Base-by-base conservation (phyloP, 495 filamentous ascomycete species). In the Tuber indicum region DNA sequence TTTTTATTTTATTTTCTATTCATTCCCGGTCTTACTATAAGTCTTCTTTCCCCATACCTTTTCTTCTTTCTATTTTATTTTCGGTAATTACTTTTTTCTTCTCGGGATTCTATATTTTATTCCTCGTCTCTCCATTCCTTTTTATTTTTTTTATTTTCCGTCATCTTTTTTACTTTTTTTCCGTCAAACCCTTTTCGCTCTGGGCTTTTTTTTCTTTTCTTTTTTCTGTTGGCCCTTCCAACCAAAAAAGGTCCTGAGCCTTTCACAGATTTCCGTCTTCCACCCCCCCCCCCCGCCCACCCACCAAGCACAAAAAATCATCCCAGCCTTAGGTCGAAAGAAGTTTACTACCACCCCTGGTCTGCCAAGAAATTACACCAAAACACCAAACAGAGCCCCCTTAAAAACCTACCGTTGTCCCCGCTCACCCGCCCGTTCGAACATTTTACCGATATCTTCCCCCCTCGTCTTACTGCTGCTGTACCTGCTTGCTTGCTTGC, bases 321-420 rank as follows among this genome's bases (percentile, higher is more conserved):
- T 62, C 52, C 52, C n/a, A 26, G 52, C 52, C 52, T 62, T 62
- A 32, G 52, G 52, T 62, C 52, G 52, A 62, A 62, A 62, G 52
- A 62, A n/a, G 52, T 62, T 32, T 26, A 62, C 52, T 16, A 26
- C 52, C 52, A 62, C 52, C 75, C 77, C 72, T 76, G 74, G 44
- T 82, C 81, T 58, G 81, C 81, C 79, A 85, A 78, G 79, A 73
- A 19, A 75, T 46, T 71, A 73, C 73, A 71, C 80, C 76, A 81
- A 79, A 82, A 78, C 74, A 82, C 79, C 78, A 79, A 80, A 81
- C 76, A 79, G 79, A 82, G 79, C 79, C 79, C 78, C 81, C 80
- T 79, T 82, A 79, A 82, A 82, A 79, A 77, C 78, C 80, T 75
- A 82, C 81, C 81, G 79, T 77, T 82, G 81, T 82, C 81, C 81